Evolutionary conservation across 2,329 filamentous ascomycete species (phyloP).

Genomic region (Cladobotryum mycophilum): DNA sequence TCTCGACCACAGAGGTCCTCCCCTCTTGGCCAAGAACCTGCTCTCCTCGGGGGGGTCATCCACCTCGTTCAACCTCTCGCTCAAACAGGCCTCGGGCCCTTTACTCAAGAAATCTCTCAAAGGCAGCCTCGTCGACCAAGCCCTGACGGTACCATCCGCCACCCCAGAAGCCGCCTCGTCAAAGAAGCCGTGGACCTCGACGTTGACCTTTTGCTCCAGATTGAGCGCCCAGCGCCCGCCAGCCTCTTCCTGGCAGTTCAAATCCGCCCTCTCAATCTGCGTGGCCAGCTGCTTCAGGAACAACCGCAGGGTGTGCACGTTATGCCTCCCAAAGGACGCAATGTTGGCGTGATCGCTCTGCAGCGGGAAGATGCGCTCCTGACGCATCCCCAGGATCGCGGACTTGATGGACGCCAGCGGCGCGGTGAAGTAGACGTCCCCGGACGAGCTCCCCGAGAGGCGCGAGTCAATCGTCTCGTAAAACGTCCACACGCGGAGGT

Average conservation of each 20-base stretch:
- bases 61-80: constrained; percentile 42
- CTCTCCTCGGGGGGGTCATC: constrained; percentile 25
- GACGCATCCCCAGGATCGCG: constrained; percentile 43
- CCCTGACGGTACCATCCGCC: constrained; percentile 32
- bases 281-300: constrained; percentile 30
- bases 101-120: constrained; percentile 48
- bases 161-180: constrained; percentile 24
- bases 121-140: constrained; percentile 46
- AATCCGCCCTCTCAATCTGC: constrained; percentile 29
- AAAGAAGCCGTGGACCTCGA: constrained; percentile 55
- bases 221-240: constrained; percentile 38
- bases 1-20: constrained; percentile 20
- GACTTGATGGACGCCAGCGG: constrained; percentile 54
- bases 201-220: constrained; percentile 46
- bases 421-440: constrained; percentile 51
- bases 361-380: constrained; percentile 46
- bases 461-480: constrained; percentile 57
- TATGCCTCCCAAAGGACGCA: constrained; percentile 47
- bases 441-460: constrained; percentile 38
- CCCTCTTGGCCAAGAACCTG: constrained; percentile 24
- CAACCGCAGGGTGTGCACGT: constrained; percentile 40
- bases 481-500: constrained; percentile 56
- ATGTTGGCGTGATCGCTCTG: constrained; percentile 51
- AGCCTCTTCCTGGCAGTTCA: constrained; percentile 19
- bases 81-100: constrained; percentile 49